Conservation (phyloP, 768 basidiomycete genomes). For the Gautieria morchelliformis region DNA sequence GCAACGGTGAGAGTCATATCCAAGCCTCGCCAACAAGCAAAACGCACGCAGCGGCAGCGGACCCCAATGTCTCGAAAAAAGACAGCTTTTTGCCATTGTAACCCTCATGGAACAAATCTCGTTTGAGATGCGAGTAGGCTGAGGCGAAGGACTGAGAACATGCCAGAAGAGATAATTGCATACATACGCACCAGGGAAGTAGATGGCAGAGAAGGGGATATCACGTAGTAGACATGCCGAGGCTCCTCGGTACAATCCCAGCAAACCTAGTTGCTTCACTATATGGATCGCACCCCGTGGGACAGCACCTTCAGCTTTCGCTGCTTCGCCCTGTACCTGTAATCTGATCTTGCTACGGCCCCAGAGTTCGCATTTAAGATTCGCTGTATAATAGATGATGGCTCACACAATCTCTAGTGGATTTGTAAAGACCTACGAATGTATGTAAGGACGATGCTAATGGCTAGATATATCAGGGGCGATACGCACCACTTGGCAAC, state of each 20-base stretch:
- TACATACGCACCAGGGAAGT: constrained; percentile 44
- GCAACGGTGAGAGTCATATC: constrained; percentile 10
- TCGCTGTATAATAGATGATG: background rate
- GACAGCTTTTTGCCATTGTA: constrained; percentile 88
- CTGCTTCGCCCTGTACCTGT: constrained; percentile 92
- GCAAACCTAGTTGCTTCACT: constrained; percentile 80
- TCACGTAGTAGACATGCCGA: constrained; percentile 90
- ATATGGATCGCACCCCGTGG: constrained; percentile 89
- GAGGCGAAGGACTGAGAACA: constrained; percentile 20
- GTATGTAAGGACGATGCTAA: background rate
- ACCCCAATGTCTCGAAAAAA: constrained; percentile 78
- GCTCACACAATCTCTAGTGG: constrained; percentile 91
- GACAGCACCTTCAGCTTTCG: constrained; percentile 70
- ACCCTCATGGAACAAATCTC: constrained; percentile 91
- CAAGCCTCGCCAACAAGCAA: background rate
- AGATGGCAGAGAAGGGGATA: constrained; percentile 94
- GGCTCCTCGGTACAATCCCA: constrained; percentile 91
- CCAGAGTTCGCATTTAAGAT: background rate
- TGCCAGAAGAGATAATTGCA: background rate
- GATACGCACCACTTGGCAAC: constrained; percentile 87
- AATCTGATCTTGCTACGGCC: constrained; percentile 75
- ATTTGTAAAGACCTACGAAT: constrained; percentile 82
- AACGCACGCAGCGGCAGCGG: constrained; percentile 68
- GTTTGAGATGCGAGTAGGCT: constrained; percentile 83
- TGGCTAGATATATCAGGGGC: constrained; percentile 6